A percentile compares a stretch with the other conserved stretches of the same genome.
Conservation (phyloP, 208 protist genomes). For the Wallacemonas sp. region DNA sequence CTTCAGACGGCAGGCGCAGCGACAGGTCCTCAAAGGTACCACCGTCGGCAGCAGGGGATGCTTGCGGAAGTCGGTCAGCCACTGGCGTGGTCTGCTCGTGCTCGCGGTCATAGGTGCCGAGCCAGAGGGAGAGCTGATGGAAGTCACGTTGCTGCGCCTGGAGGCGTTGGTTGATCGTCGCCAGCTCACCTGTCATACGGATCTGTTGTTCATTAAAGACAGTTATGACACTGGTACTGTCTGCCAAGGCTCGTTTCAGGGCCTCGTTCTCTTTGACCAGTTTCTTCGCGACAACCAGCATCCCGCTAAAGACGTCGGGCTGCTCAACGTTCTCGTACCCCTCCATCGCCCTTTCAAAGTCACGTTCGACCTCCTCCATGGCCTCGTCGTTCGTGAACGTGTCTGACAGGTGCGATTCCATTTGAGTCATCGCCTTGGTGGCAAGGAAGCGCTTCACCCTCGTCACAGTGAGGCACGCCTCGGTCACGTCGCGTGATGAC, state of each 20-base stretch:
- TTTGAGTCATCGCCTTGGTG: conserved; percentile 19
- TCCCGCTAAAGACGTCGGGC: conserved; percentile 14
- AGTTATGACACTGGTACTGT: neutral
- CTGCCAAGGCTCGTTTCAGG: conserved; percentile 5
- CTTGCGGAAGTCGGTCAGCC: neutral
- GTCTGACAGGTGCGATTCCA: conserved; percentile 22
- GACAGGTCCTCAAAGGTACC: neutral
- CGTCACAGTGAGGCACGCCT: conserved; percentile 11
- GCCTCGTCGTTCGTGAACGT: conserved; percentile 6
- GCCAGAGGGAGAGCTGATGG: conserved; percentile 32
- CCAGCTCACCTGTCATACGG: neutral
- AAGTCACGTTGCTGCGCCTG: conserved; percentile 28
- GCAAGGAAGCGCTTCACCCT: conserved; percentile 33
- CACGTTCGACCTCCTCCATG: neutral
- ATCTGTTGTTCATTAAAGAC: conserved; percentile 7
- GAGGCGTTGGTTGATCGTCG: conserved; percentile 4
- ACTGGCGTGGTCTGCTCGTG: neutral
- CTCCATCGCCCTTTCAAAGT: conserved; percentile 7
- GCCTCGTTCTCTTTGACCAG: conserved; percentile 18
- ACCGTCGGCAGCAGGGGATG: neutral
- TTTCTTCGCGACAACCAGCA: conserved; percentile 21
- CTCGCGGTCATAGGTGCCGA: conserved; percentile 28
- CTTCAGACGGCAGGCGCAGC: conserved; percentile 1
- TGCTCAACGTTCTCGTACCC: neutral
- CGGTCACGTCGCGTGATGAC: conserved; percentile 16